Evolutionary conservation across 805 yeast genomes (phyloP).

Genomic region (Wickerhamia fluorescens): DNA sequence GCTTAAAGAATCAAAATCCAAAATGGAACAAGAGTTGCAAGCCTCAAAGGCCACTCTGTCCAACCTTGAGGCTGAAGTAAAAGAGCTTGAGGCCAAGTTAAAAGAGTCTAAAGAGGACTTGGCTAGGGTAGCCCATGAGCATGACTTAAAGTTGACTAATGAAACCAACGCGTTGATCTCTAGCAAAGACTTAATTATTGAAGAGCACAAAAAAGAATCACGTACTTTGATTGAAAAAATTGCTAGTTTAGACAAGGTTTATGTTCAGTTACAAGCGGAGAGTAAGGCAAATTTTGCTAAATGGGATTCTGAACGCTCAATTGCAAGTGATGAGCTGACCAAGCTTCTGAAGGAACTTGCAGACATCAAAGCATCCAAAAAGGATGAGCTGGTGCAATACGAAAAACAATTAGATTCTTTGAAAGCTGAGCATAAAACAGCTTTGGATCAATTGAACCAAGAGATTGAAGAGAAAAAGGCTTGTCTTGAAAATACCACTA

Average conservation of each 20-base stretch:
- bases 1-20: slow-evolving; percentile 2
- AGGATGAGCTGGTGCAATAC: slow-evolving; percentile 1
- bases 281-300: not conserved
- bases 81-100: slow-evolving; percentile 1
- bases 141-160: slow-evolving; percentile 18
- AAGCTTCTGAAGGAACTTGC: no score
- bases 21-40: slow-evolving; percentile 3
- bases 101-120: slow-evolving; percentile 2
- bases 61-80: slow-evolving; percentile 1
- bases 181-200: slow-evolving; percentile 16
- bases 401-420: slow-evolving; percentile 1
- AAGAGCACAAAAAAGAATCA: slow-evolving; percentile 5
- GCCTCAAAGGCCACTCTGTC: slow-evolving; percentile 3
- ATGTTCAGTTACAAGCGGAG: not conserved
- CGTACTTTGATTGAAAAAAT: not conserved
- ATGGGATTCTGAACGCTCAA: not conserved
- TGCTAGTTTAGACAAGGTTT: not conserved
- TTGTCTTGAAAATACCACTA: not conserved
- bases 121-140: slow-evolving; percentile 6
- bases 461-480: not conserved
- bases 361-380: no score
- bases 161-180: slow-evolving; percentile 17
- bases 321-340: no score
- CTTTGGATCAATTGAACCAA: slow-evolving; percentile 1
- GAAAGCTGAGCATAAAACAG: not conserved